phyloP scores from a whole-genome alignment of 768 basidiomycete genomes.

The Pleurotus platypus region DNA sequence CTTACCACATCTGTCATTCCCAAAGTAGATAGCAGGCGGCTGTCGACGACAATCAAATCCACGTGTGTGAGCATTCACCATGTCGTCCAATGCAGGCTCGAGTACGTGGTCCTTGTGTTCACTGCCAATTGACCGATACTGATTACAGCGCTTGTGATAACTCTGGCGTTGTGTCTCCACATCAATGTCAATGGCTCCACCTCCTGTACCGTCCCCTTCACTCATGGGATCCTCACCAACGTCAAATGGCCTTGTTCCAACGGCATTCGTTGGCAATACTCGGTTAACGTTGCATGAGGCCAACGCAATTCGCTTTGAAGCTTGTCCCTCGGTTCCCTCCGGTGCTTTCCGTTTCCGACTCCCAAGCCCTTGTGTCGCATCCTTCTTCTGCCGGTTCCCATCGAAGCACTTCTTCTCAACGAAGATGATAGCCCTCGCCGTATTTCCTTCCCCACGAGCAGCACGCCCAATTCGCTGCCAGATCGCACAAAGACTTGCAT shows the following conservation, averaged over 20 bases:
- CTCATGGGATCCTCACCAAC: too few species aligned
- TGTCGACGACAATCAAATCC: constrained; percentile 14
- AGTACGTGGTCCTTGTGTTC: not conserved
- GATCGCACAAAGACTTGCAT: constrained; percentile 20
- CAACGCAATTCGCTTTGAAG: not conserved
- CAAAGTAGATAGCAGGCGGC: constrained; percentile 17
- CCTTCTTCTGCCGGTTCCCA: constrained; percentile 13
- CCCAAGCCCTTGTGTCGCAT: not conserved
- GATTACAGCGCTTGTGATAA: not conserved
- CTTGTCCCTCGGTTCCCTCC: not conserved
- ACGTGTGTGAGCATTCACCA: constrained; percentile 21
- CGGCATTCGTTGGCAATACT: not conserved
- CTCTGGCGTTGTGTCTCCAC: not conserved
- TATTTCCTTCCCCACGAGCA: constrained; percentile 10
- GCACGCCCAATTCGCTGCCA: constrained; percentile 32
- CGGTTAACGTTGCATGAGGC: not conserved
- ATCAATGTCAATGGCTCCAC: not conserved
- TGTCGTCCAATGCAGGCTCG: constrained; percentile 19
- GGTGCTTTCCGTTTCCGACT: not conserved
- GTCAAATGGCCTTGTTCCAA: not conserved
- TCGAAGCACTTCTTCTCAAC: constrained; percentile 24
- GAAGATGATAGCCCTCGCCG: constrained; percentile 20
- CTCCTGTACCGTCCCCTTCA: not conserved
- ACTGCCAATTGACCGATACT: not conserved
- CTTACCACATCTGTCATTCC: constrained; percentile 17